A percentile compares a stretch with the other conserved stretches of the same genome.
Evolutionary conservation across 1,139 yeast species (phyloP).

Genomic region (Entelexis paramagnoliae): DNA sequence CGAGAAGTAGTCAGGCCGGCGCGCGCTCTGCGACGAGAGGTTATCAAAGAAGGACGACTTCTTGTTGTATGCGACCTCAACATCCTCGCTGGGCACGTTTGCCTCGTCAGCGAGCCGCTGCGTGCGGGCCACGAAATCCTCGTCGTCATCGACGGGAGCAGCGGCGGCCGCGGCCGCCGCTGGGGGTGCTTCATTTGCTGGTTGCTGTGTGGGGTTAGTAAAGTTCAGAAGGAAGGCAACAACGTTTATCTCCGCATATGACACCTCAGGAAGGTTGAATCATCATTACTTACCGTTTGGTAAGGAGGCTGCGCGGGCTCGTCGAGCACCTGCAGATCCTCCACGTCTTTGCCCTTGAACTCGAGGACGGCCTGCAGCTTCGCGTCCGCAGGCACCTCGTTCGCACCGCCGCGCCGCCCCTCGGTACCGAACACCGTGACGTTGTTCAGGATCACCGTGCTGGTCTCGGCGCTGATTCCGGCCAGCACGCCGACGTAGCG

Average conservation of each 20-base stretch:
- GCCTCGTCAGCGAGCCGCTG: constrained; percentile 23
- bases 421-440: constrained; percentile 91
- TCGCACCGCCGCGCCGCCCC: constrained; percentile 65
- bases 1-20: constrained; percentile 2
- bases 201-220: constrained; percentile 17
- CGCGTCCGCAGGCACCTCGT: constrained; percentile 65
- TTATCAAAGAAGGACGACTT: constrained; percentile 72
- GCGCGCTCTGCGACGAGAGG: constrained; percentile 34
- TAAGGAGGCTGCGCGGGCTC: constrained; percentile 32
- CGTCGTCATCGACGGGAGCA: constrained; percentile 4
- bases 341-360: constrained; percentile 86
- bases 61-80: constrained; percentile 46
- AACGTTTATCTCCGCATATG: constrained; percentile 26
- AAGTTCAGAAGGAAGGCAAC: constrained; percentile 40
- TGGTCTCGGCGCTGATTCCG: constrained; percentile 79
- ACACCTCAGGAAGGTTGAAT: constrained; percentile 25
- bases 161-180: neutral
- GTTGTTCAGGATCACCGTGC: constrained; percentile 74
- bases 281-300: constrained; percentile 31
- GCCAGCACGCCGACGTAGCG: constrained; percentile 72
- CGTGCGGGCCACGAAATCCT: constrained; percentile 14
- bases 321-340: constrained; percentile 78
- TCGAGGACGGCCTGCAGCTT: constrained; percentile 72
- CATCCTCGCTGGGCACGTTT: constrained; percentile 35
- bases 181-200: neutral